phyloP scores from a whole-genome alignment of 2,329 filamentous ascomycete genomes.

The Fusarium irregulare region DNA sequence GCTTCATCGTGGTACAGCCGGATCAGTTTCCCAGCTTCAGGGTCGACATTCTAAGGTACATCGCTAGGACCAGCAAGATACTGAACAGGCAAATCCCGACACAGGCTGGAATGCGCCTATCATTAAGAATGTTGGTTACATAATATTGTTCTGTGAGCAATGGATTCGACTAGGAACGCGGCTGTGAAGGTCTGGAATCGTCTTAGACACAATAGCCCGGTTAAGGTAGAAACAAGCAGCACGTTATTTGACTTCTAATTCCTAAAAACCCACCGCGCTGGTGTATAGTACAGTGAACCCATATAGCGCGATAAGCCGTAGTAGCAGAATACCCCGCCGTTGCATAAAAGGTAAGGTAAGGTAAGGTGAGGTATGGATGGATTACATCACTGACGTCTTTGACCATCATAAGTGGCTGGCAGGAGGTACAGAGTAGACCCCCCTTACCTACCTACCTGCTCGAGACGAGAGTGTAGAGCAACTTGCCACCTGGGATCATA shows the following conservation, averaged over 20 bases:
- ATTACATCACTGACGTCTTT: constrained; percentile 39
- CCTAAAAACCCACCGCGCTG: not conserved
- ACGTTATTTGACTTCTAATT: not conserved
- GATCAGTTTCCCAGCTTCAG: not conserved
- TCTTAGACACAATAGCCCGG: not conserved
- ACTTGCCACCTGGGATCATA: not conserved
- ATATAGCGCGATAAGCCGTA: constrained; percentile 14
- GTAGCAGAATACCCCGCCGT: constrained; percentile 22
- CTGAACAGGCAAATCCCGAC: not conserved
- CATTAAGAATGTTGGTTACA: constrained; percentile 14
- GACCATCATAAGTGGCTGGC: not conserved
- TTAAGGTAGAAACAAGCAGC: not conserved
- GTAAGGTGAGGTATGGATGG: not conserved
- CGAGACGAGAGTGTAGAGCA: not conserved
- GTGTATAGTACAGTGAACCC: not conserved
- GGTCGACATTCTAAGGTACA: not conserved
- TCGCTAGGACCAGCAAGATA: not conserved
- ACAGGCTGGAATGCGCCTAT: constrained; percentile 4
- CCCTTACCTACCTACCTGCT: not conserved
- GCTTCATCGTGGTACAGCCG: not conserved
- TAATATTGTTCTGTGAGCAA: not conserved
- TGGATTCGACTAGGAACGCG: not conserved
- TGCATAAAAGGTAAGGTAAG: not conserved
- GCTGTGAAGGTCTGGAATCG: not conserved
- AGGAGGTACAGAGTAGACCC: not conserved